Conservation (phyloP, 495 filamentous ascomycete genomes). For the Neurospora sp. region DNA sequence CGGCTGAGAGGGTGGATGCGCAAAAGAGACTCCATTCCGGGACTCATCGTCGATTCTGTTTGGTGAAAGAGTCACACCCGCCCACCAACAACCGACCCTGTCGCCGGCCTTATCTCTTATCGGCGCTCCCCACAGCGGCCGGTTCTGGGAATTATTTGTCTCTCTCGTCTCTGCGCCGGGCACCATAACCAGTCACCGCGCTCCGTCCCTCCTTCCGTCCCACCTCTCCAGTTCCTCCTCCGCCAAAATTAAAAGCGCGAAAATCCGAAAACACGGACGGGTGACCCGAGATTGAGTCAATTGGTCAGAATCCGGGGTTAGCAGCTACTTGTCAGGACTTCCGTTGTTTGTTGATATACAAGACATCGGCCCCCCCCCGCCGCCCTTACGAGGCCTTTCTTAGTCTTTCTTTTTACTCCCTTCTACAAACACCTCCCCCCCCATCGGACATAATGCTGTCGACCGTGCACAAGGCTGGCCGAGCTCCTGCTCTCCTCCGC, state of each 20-base stretch:
- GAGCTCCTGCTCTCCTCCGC: conserved; percentile 39
- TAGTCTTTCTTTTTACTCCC: background rate
- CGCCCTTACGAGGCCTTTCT: background rate
- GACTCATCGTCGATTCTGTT: background rate
- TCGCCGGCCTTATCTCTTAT: conserved; percentile 17
- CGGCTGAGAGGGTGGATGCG: background rate
- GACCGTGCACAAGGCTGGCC: conserved; percentile 35
- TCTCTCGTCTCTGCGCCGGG: background rate
- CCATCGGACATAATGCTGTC: conserved; percentile 23
- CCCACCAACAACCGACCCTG: background rate
- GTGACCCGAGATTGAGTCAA: conserved; percentile 14
- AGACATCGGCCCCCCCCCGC: conserved; percentile 4
- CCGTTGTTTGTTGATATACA: conserved; percentile 1
- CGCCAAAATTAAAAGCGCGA: conserved; percentile 1
- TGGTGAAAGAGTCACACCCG: conserved; percentile 14
- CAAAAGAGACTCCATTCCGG: background rate
- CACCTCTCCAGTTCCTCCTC: conserved; percentile 3
- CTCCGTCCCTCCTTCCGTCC: conserved; percentile 1
- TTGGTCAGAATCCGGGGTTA: conserved; percentile 11
- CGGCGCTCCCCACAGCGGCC: conserved; percentile 13
- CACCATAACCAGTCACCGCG: background rate
- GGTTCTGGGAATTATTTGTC: conserved; percentile 10
- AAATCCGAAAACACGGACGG: conserved; percentile 3
- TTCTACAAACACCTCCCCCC: conserved; percentile 2
- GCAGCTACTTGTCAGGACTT: conserved; percentile 5